A percentile compares a stretch with the other conserved stretches of the same genome.
These are phyloP conservation scores for Pseudogymnoascus sp. DNA, from an alignment of 2,329 filamentous ascomycete species.

Conservation along the genomic window DNA sequence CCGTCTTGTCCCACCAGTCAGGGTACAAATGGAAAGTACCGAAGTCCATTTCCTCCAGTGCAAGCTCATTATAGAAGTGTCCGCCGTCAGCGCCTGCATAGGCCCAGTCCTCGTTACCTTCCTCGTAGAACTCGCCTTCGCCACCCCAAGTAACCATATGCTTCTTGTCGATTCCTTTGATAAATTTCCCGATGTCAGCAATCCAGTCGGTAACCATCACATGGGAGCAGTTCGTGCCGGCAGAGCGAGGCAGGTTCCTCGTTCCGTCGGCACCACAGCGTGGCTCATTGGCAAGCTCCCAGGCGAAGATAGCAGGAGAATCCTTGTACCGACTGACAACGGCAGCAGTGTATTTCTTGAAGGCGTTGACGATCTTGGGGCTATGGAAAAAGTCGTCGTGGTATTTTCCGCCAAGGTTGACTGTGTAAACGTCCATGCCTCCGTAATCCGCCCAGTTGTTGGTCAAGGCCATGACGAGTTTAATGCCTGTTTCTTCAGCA, in stretches of 20 bases:
- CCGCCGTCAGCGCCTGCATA: constrained; percentile 43
- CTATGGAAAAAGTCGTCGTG: constrained; percentile 38
- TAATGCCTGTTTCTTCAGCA: constrained; percentile 41
- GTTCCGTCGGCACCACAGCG: constrained; percentile 25
- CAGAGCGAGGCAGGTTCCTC: constrained; percentile 38
- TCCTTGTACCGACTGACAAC: constrained; percentile 41
- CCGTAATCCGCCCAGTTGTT: constrained; percentile 55
- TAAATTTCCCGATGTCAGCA: constrained; percentile 45
- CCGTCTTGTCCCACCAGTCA: constrained; percentile 46
- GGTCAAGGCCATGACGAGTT: constrained; percentile 45
- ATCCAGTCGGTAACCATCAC: constrained; percentile 40
- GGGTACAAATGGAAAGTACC: constrained; percentile 49
- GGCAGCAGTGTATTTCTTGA: constrained; percentile 36
- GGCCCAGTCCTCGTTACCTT: constrained; percentile 32
- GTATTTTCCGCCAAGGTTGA: constrained; percentile 39
- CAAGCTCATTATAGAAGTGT: constrained; percentile 44
- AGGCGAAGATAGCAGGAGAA: constrained; percentile 43
- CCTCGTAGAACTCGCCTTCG: constrained; percentile 36
- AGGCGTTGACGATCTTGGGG: constrained; percentile 35
- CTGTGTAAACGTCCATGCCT: constrained; percentile 51
- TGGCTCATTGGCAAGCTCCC: constrained; percentile 45
- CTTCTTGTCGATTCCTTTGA: constrained; percentile 43
- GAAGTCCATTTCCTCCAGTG: constrained; percentile 43
- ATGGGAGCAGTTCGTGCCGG: constrained; percentile 30
- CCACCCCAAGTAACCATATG: constrained; percentile 49